Base-by-base conservation (phyloP, 2,329 filamentous ascomycete species). In the Ophiostoma ulmi region DNA sequence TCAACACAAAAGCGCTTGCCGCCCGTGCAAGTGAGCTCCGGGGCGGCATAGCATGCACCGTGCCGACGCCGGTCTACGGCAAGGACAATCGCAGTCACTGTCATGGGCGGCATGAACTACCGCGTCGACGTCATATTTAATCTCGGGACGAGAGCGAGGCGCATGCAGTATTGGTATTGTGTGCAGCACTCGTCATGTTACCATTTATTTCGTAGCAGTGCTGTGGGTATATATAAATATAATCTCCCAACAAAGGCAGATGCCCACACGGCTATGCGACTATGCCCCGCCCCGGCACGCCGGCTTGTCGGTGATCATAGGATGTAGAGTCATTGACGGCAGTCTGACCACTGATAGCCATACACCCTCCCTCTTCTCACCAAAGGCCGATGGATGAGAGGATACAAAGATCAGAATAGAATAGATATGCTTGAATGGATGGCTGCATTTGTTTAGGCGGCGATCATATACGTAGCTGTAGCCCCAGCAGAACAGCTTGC, bases 61-160 rank as follows among this genome's bases (percentile, higher is more conserved):
- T 58, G 22, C 52, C 52, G 14, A 14, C 52, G 10, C 52, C 20
- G 14, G 17, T 20, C 52, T 35, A 61, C 55, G 26, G 17, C 26
- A 61, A 17, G 11, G 55, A 35, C n/a, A 61, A 22, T 8, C 55
- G 55, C 55, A 61, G 55, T n/a, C 20, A 26, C 55, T 35, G 55
- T 61, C 38, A 71, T 72, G 70, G 71, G 70, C 55, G 41, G 68
- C 20, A 58, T 65, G n/a, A 71, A 72, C 68, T 70, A 72, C 66
- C 65, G 71, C 70, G 55, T 63, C 3, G 38, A 55, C 20, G 10
- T 73, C 5, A 14, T 22, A 7, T 73, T 73, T 17, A 48, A 17
- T 17, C 17, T 48, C 44, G 44, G 44, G 44, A 48, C 44, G 44
- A 48, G 17, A 48, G 44, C 44, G 44, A 48, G 17, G 44, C 20